Percentiles rank a stretch among this genome's conserved stretches.
Conservation (phyloP, 192 early-diverging fungal genomes). For the Rhizophagus clarus region DNA sequence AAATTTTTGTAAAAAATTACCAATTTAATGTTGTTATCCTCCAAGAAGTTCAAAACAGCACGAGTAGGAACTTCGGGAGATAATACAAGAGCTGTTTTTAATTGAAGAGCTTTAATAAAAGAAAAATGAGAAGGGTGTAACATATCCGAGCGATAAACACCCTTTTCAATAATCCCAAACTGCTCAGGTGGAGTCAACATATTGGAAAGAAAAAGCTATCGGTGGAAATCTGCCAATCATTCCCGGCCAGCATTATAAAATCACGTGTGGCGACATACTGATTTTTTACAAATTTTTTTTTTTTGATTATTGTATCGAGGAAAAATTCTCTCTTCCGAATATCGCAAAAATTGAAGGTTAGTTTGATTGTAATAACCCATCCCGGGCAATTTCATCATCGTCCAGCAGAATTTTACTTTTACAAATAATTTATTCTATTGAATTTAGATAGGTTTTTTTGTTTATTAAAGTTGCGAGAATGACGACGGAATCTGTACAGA, state of each 20-base stretch:
- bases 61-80: constrained; percentile 82
- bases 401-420: background rate
- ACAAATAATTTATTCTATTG: background rate
- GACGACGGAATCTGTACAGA: constrained; percentile 71
- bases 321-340: background rate
- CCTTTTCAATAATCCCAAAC: constrained; percentile 88
- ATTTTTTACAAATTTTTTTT: too few species aligned
- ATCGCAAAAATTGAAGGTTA: constrained; percentile 10
- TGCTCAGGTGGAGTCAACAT: constrained; percentile 70
- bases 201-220: background rate
- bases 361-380: background rate
- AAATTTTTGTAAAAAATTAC: constrained; percentile 39
- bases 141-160: constrained; percentile 83
- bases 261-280: too few species aligned
- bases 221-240: background rate
- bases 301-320: background rate
- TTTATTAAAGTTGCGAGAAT: constrained; percentile 1
- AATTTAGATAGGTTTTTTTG: background rate
- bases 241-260: too few species aligned
- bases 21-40: constrained; percentile 66
- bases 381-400: background rate
- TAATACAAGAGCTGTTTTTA: constrained; percentile 83
- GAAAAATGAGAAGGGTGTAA: constrained; percentile 73
- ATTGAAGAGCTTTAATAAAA: constrained; percentile 75
- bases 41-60: constrained; percentile 71